These are phyloP conservation scores for Neonothopanus nambi DNA, from an alignment of 1,284 basidiomycete species.

Conservation along the genomic window DNA sequence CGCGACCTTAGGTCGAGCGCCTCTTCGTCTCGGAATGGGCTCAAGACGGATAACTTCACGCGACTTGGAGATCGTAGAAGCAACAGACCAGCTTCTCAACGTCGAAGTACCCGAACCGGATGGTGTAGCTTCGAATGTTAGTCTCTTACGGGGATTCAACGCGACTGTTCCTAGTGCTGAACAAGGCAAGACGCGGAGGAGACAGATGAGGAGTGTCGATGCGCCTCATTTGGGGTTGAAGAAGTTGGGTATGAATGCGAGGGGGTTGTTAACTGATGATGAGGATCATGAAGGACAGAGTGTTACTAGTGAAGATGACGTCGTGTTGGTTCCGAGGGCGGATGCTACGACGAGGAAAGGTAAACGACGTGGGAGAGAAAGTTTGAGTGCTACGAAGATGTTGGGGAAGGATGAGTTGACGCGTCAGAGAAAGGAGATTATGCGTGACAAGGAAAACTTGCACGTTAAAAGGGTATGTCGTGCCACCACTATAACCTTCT, in stretches of 20 bases:
- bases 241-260: slow-evolving; percentile 72
- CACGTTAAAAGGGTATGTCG: slow-evolving; percentile 77
- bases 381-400: slow-evolving; percentile 66
- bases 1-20: slow-evolving; percentile 71
- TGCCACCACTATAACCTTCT: slow-evolving; percentile 9
- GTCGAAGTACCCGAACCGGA: slow-evolving; percentile 71
- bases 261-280: slow-evolving; percentile 72
- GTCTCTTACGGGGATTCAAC: slow-evolving; percentile 84
- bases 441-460: slow-evolving; percentile 86
- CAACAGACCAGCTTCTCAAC: slow-evolving; percentile 72
- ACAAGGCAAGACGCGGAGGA: slow-evolving; percentile 68
- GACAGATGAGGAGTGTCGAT: slow-evolving; percentile 81
- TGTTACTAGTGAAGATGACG: slow-evolving; percentile 64
- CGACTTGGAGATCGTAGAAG: slow-evolving; percentile 83
- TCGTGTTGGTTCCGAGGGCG: slow-evolving; percentile 53
- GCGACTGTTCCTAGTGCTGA: slow-evolving; percentile 90
- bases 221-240: slow-evolving; percentile 77
- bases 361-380: slow-evolving; percentile 65
- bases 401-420: slow-evolving; percentile 82
- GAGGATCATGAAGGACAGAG: slow-evolving; percentile 60
- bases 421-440: slow-evolving; percentile 82
- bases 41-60: slow-evolving; percentile 73
- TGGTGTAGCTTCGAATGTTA: slow-evolving; percentile 64
- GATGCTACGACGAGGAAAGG: slow-evolving; percentile 47
- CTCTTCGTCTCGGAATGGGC: slow-evolving; percentile 64